These are phyloP conservation scores for Heterobasidion annosum DNA, from an alignment of 1,284 basidiomycete species.

Conservation along the genomic window DNA sequence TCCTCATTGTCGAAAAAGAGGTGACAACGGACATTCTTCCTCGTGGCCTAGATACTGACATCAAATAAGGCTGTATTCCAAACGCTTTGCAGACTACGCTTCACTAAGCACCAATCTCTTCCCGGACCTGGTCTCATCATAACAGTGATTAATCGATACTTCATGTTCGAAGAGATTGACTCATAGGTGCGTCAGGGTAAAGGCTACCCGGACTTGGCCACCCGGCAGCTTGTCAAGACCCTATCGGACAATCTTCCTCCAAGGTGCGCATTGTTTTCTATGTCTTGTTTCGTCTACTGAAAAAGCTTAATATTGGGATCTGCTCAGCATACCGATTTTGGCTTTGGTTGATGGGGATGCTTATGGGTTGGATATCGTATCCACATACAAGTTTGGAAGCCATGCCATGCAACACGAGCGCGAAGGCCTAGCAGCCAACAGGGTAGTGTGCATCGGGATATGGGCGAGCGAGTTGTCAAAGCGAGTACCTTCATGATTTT, in stretches of 20 bases:
- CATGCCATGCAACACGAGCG: constrained; percentile 54
- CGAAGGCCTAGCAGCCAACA: constrained; percentile 49
- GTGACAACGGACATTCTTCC: constrained; percentile 26
- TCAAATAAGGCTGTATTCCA: constrained; percentile 75
- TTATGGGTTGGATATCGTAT: constrained; percentile 83
- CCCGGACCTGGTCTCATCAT: constrained; percentile 61
- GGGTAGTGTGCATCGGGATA: constrained; percentile 77
- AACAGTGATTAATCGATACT: constrained; percentile 37
- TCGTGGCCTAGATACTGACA: background rate
- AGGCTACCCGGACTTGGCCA: constrained; percentile 89
- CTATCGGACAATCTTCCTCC: constrained; percentile 58
- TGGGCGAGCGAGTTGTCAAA: constrained; percentile 52
- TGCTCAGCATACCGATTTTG: constrained; percentile 56
- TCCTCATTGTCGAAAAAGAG: constrained; percentile 89
- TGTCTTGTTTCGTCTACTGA: background rate
- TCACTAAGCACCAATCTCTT: constrained; percentile 38
- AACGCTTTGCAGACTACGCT: constrained; percentile 53
- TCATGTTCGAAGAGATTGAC: background rate
- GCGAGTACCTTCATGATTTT: constrained; percentile 25
- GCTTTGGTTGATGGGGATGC: constrained; percentile 87
- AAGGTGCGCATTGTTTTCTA: constrained; percentile 20
- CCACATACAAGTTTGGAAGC: constrained; percentile 75
- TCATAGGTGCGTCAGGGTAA: constrained; percentile 51
- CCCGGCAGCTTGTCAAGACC: constrained; percentile 70
- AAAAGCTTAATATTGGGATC: background rate